Evolutionary conservation across 1,139 yeast genomes (phyloP).

Genomic region (Scheffersomyces cryptocercus): DNA sequence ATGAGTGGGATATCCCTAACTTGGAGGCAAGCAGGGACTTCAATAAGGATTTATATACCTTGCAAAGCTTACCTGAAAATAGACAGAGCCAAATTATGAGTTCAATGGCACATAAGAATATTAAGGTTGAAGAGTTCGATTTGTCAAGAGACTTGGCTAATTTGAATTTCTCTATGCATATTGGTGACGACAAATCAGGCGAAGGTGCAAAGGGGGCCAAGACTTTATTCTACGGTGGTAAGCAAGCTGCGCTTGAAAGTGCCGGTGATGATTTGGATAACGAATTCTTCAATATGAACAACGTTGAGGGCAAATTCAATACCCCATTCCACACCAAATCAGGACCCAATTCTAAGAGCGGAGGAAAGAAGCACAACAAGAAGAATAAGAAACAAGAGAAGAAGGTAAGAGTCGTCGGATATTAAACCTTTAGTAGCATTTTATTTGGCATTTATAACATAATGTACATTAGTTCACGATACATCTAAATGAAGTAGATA

Average conservation of each 20-base stretch:
- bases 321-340: slow-evolving; percentile 71
- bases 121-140: slow-evolving; percentile 55
- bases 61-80: slow-evolving; percentile 65
- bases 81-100: slow-evolving; percentile 69
- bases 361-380: slow-evolving; percentile 72
- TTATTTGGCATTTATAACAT: not conserved
- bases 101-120: slow-evolving; percentile 59
- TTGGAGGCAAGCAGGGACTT: slow-evolving; percentile 58
- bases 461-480: not conserved
- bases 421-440: slow-evolving; percentile 15
- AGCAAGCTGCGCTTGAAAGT: slow-evolving; percentile 74
- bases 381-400: slow-evolving; percentile 68
- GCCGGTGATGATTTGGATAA: slow-evolving; percentile 80
- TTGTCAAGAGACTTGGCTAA: slow-evolving; percentile 68
- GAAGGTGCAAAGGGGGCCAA: slow-evolving; percentile 42
- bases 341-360: slow-evolving; percentile 24
- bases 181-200: slow-evolving; percentile 34
- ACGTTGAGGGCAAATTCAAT: slow-evolving; percentile 60
- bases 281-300: slow-evolving; percentile 75
- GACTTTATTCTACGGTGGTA: slow-evolving; percentile 68
- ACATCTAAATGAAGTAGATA: not conserved
- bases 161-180: slow-evolving; percentile 79
- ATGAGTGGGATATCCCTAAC: slow-evolving; percentile 36
- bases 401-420: slow-evolving; percentile 45
- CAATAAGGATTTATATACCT: slow-evolving; percentile 70